These are phyloP conservation scores for Cyberlindnera euphorbiae DNA, from an alignment of 805 yeast species.

Conservation along the genomic window DNA sequence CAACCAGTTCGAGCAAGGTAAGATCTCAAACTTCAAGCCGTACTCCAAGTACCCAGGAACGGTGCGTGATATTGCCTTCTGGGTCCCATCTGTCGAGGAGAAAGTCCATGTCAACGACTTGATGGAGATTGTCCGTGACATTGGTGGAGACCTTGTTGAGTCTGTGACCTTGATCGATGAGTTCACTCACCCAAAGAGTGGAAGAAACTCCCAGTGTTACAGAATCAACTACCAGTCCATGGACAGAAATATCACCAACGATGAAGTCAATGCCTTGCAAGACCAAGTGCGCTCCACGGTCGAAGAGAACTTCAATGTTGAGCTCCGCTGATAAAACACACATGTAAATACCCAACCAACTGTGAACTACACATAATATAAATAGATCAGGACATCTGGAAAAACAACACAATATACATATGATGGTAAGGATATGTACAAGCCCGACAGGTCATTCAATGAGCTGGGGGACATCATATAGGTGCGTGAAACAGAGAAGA, in stretches of 20 bases:
- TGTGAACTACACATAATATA: neutral
- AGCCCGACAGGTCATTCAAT: neutral
- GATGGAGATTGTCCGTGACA: slow-evolving; percentile 84
- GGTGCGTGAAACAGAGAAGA: neutral
- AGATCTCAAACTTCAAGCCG: slow-evolving; percentile 71
- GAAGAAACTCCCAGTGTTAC: slow-evolving; percentile 75
- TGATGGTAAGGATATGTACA: neutral
- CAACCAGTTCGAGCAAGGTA: slow-evolving; percentile 61
- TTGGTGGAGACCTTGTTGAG: slow-evolving; percentile 86
- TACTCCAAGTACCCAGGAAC: slow-evolving; percentile 91
- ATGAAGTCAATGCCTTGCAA: slow-evolving; percentile 76
- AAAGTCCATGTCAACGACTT: slow-evolving; percentile 76
- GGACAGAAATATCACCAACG: slow-evolving; percentile 87
- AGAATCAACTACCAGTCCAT: slow-evolving; percentile 90
- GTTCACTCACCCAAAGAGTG: slow-evolving; percentile 80
- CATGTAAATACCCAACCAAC: neutral
- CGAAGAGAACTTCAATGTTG: slow-evolving; percentile 46
- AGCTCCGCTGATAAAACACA: slow-evolving; percentile 37
- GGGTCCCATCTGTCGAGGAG: slow-evolving; percentile 53
- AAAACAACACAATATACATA: no score
- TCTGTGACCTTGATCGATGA: slow-evolving; percentile 77
- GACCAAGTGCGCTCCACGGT: slow-evolving; percentile 57
- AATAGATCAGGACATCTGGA: neutral
- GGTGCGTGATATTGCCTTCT: slow-evolving; percentile 83
- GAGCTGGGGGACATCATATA: no score